Evolutionary conservation across 1,284 basidiomycete species (phyloP).

Genomic region (Puccinia coronata): DNA sequence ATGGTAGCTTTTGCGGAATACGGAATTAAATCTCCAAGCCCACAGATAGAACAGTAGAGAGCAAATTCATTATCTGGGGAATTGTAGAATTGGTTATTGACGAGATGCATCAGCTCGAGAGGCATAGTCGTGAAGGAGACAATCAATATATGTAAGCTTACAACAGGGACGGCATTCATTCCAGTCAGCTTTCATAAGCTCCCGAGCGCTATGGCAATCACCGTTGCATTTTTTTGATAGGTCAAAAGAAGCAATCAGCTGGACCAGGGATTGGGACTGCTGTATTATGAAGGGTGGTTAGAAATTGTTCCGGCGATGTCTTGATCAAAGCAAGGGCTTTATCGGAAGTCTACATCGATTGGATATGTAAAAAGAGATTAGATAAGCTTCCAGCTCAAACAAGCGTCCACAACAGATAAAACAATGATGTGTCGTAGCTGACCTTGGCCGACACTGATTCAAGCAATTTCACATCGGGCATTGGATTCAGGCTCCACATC

Average conservation of each 20-base stretch:
- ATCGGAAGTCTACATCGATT: constrained; percentile 54
- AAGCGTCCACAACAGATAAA: constrained; percentile 58
- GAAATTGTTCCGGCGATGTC: constrained; percentile 52
- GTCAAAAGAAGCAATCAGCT: constrained; percentile 76
- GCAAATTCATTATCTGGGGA: constrained; percentile 74
- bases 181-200: constrained; percentile 87
- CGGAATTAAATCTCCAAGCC: constrained; percentile 93
- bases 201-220: constrained; percentile 85
- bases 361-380: neutral
- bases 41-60: constrained; percentile 81
- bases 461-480: no score
- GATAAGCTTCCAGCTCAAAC: constrained; percentile 60
- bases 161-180: constrained; percentile 74
- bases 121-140: neutral
- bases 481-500: no score
- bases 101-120: neutral
- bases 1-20: constrained; percentile 83
- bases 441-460: no score
- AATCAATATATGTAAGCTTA: constrained; percentile 52
- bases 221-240: constrained; percentile 88
- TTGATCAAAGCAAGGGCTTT: constrained; percentile 55
- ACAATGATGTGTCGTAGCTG: neutral
- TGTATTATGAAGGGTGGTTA: constrained; percentile 52
- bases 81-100: constrained; percentile 67
- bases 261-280: constrained; percentile 20